Conservation (phyloP, 2,329 filamentous ascomycete species). For the Colletotrichum sojae region DNA sequence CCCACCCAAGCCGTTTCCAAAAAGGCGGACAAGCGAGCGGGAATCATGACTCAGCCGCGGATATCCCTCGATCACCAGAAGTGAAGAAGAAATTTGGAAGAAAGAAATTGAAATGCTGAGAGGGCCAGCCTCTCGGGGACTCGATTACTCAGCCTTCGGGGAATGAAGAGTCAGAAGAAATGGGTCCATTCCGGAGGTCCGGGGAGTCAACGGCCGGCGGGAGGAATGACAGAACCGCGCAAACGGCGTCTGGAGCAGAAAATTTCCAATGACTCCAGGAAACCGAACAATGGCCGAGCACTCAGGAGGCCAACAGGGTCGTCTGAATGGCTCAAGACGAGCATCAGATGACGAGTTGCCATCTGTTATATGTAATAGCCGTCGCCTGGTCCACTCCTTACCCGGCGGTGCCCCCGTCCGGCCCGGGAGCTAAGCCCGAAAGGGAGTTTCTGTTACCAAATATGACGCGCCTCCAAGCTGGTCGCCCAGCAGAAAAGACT, state of each 20-base stretch:
- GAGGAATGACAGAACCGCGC: background rate
- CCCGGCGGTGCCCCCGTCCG: conserved; percentile 29
- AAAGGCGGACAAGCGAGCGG: background rate
- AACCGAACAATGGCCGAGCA: conserved; percentile 17
- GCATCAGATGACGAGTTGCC: conserved; percentile 26
- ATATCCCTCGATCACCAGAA: background rate
- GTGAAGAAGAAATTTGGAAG: no score
- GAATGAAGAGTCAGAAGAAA: background rate
- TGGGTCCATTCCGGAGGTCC: conserved; percentile 4
- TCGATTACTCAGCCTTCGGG: background rate
- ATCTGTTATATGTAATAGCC: conserved; percentile 38
- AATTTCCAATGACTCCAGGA: background rate
- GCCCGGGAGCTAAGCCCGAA: conserved; percentile 39
- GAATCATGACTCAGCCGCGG: background rate
- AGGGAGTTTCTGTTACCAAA: conserved; percentile 48
- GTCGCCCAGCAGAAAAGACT: conserved; percentile 19
- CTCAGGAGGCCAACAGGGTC: conserved; percentile 15
- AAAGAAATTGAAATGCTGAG: background rate
- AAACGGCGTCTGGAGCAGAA: background rate
- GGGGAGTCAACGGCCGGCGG: background rate
- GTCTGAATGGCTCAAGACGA: conserved; percentile 19
- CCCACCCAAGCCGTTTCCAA: background rate
- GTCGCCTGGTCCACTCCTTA: conserved; percentile 10
- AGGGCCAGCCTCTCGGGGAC: background rate
- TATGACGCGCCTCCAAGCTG: conserved; percentile 40